Conservation (phyloP, 2,329 filamentous ascomycete species). For the Colletotrichum sp. region DNA sequence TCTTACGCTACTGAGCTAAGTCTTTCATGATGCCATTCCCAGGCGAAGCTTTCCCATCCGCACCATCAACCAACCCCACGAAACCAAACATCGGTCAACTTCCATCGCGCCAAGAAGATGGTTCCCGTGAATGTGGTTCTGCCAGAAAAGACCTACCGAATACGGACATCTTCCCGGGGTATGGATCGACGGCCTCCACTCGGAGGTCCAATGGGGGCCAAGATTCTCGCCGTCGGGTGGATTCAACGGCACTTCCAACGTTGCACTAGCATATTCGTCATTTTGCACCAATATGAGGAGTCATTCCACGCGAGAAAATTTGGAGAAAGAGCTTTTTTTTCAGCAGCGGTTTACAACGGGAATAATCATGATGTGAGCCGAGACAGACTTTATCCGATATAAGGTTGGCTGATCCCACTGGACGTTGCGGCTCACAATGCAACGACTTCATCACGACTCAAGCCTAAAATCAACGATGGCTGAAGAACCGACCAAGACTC, state of each 20-base stretch:
- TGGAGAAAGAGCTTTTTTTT: background rate
- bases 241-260: background rate
- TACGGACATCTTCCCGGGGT: background rate
- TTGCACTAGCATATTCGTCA: slow-evolving; percentile 16
- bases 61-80: background rate
- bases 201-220: background rate
- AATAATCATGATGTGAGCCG: background rate
- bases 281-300: slow-evolving; percentile 2
- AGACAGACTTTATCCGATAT: background rate
- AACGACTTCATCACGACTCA: background rate
- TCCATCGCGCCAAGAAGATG: background rate
- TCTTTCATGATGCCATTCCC: background rate
- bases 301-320: background rate
- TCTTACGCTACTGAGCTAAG: background rate
- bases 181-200: background rate
- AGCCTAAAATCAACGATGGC: background rate
- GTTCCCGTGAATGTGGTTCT: background rate
- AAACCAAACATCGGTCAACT: background rate
- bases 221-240: background rate
- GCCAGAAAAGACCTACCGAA: background rate
- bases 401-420: background rate
- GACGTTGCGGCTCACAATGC: background rate
- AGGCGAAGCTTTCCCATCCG: background rate
- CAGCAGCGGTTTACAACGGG: background rate
- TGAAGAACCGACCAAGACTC: background rate